Evolutionary conservation across 2,329 filamentous ascomycete genomes (phyloP), one percentile per base, ranked within the genome.

Genomic region (Cryoendolithus antarcticus): DNA sequence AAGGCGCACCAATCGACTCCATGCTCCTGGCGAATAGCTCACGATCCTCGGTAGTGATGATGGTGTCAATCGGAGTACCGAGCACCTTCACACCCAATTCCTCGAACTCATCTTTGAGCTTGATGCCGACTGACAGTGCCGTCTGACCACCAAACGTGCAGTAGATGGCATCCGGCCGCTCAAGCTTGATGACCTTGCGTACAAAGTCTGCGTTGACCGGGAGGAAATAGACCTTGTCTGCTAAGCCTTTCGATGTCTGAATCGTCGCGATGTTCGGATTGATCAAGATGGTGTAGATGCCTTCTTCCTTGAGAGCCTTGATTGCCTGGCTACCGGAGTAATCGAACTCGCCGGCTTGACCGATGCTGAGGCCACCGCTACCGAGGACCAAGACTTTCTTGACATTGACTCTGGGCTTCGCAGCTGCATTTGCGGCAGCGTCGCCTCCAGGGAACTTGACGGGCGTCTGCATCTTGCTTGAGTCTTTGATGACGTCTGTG

Each of bases 181-280:
- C 91, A 57, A 83, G 81, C 70, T 96, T 86, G 61, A 98, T 96
- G 46, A 98, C 89, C 64, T 96, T 89, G 56, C 82, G 82, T 59
- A 95, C 88, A 66, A 96, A 98, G 73, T 96, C 89, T 48, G 89
- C 83, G 11, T 91, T 98, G 55, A 98, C 88, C 41, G 91, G 91
- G 30, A 96, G 80, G 66, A 95, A 96, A 73, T 96, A 96, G 57
- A 96, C 83, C 68, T 96, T 88, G 60, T 96, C 89, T 57, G 86
- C 86, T 59, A 96, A 82, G 56, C 82, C 80, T 72, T 96, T 89
- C 62, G 93, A 86, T 53, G 89, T 96, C 68, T 96, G 89, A 58
- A 96, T 96, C 42, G 91, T 96, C 44, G 89, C 89, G 62, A 96
- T 96, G 63, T 96, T 96, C 55, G 89, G 89, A 67, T 96, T 96